A percentile compares a stretch with the other conserved stretches of the same genome.
These are phyloP conservation scores for Striga asiatica DNA, from an alignment of 257 asterid genomes.

Conservation along the genomic window DNA sequence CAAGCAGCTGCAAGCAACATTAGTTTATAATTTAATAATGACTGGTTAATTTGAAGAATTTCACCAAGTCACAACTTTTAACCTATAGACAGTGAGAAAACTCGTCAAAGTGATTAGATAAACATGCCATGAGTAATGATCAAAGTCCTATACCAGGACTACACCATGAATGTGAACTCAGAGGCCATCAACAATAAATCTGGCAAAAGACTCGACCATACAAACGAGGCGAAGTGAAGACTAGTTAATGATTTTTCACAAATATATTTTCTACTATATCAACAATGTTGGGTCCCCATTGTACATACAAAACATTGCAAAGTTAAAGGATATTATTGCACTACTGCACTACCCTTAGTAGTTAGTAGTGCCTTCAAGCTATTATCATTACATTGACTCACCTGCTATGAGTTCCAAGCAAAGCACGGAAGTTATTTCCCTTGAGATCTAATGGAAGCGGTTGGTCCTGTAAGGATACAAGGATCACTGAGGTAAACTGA, in stretches of 20 bases:
- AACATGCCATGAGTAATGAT: constrained; percentile 5
- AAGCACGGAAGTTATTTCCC: constrained; percentile 64
- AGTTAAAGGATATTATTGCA: neutral
- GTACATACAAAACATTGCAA: constrained; percentile 1
- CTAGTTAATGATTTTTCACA: neutral
- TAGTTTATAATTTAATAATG: neutral
- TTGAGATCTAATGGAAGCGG: constrained; percentile 84
- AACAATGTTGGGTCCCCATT: too few species aligned
- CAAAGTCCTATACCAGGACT: constrained; percentile 13
- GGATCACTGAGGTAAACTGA: constrained; percentile 19
- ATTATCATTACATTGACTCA: too few species aligned
- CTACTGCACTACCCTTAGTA: constrained; percentile 7
- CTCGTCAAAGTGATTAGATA: constrained; percentile 1
- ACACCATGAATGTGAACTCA: neutral
- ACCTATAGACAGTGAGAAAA: neutral
- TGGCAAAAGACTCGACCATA: too few species aligned
- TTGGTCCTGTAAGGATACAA: constrained; percentile 49
- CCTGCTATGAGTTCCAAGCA: constrained; percentile 97
- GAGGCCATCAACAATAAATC: constrained; percentile 2
- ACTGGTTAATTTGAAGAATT: constrained; percentile 7
- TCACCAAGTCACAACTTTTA: constrained; percentile 12
- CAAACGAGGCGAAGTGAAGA: too few species aligned
- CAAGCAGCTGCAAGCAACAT: constrained; percentile 54
- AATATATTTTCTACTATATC: neutral
- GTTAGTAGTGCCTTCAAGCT: too few species aligned